A percentile compares a stretch with the other conserved stretches of the same genome.
Evolutionary conservation across 441 rosid species (phyloP).

Genomic region (Erodium moschatum): DNA sequence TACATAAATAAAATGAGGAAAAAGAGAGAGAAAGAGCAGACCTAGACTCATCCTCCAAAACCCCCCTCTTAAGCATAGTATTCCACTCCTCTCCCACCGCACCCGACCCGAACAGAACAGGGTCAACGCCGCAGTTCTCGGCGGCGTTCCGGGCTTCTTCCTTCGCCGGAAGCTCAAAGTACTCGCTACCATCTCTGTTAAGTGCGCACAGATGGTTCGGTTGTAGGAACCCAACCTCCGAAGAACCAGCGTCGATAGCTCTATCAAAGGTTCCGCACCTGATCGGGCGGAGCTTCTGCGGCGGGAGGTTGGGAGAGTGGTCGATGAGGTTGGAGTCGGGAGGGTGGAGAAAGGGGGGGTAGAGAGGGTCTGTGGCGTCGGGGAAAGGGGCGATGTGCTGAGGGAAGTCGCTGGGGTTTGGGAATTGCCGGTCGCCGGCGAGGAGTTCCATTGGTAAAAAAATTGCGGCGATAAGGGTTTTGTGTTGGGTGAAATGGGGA

Average conservation of each 20-base stretch:
- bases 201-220: neutral
- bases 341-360: neutral
- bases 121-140: no score
- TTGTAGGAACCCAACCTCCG: neutral
- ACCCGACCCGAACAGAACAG: neutral
- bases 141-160: neutral
- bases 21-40: neutral
- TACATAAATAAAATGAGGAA: neutral
- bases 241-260: no score
- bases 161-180: neutral
- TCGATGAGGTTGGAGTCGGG: no score
- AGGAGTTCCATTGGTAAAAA: constrained; percentile 39
- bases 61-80: neutral
- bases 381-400: constrained; percentile 44
- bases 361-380: constrained; percentile 10
- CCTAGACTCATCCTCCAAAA: neutral
- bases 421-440: constrained; percentile 39
- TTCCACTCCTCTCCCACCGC: neutral
- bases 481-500: constrained; percentile 8
- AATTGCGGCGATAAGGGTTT: constrained; percentile 9
- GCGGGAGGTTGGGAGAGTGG: no score
- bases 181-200: neutral
- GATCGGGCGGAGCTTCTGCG: constrained; percentile 2
- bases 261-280: constrained; percentile 5
- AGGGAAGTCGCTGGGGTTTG: constrained; percentile 26